phyloP scores from a whole-genome alignment of 257 asterid genomes.

The Coffea eugenioides region DNA sequence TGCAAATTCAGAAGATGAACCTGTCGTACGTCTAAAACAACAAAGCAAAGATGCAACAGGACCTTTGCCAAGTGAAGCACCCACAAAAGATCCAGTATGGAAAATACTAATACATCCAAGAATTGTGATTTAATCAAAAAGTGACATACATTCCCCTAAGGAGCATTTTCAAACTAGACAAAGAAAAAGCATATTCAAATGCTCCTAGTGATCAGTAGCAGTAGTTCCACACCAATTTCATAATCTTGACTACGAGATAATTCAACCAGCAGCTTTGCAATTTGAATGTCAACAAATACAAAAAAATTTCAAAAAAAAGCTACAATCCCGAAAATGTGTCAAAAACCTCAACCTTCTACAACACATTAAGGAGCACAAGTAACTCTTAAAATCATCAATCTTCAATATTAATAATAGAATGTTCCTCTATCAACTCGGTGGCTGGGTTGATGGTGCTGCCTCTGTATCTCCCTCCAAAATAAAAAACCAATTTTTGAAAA shows the following conservation, averaged over 20 bases:
- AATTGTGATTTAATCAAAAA: neutral
- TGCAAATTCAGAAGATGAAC: neutral
- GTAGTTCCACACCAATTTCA: conserved; percentile 97
- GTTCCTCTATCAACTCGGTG: too few relatives aligned
- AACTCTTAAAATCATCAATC: too few relatives aligned
- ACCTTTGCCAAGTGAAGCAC: neutral
- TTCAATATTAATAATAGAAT: too few relatives aligned
- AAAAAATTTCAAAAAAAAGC: too few relatives aligned
- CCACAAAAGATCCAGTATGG: neutral
- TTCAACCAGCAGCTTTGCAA: conserved; percentile 96
- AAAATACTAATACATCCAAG: neutral
- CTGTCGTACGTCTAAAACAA: neutral
- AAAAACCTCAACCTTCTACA: too few relatives aligned
- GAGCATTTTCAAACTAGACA: neutral
- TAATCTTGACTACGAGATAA: conserved; percentile 92
- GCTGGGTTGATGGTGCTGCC: too few relatives aligned
- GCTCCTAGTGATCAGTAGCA: conserved; percentile 12
- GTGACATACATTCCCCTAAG: neutral
- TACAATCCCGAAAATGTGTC: too few relatives aligned
- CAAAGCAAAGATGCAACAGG: neutral
- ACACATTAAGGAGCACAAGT: too few relatives aligned
- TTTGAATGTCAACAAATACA: conserved; percentile 69
- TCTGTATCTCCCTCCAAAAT: too few relatives aligned
- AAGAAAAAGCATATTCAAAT: neutral
- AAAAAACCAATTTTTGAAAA: too few relatives aligned